Base-by-base conservation (phyloP, 2,329 filamentous ascomycete genomes). In the Canariomyces notabilis region DNA sequence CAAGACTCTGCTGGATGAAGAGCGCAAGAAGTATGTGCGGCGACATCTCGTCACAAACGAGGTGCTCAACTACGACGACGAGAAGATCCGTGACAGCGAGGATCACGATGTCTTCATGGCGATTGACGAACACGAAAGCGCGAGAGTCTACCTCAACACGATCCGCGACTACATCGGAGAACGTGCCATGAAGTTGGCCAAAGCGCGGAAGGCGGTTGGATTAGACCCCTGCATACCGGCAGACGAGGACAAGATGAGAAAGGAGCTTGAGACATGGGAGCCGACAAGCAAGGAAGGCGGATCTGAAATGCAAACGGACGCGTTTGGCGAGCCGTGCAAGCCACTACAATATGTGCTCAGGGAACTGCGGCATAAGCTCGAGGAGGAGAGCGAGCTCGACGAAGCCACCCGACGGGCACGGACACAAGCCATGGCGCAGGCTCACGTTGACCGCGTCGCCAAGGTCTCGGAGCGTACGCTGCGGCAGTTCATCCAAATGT, bases 391-490 rank as follows among this genome's bases (percentile, higher is more conserved):
- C 37, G 26, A 42, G 22, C 38, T 50, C 14, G 61, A 64, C 39
- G 55, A 64, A 11, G 44, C 46, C 29, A 54, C 50, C 5, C 62
- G 60, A 37, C 64, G 70, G 44, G 67, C 38, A 4, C 32, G 36
- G 29, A 34, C 38, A 8, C 36, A 40, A 16, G 49, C 37, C 12
- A 42, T 41, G 42, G 49, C 44, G 2, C 47, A 50, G 31, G 46
- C 66, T 9, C 71, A 74, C 36, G 70, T 79, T 6, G 82, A 93
- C 52, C 82, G 85, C 48, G 86, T 91, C 5, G 86, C 86, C 48
- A 96, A 95, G 66, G 77, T 97, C 18, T 94, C 93, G 0, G 69
- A 79, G 34, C 76, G 71, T 1, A 91, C 89, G 0, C 72, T 97
- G 14, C 71, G 76, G 35, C 72, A 77, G 1, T 98, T 97, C 65